Base-by-base conservation (phyloP, 2,329 filamentous ascomycete genomes). In the Hypomyces rosellus region DNA sequence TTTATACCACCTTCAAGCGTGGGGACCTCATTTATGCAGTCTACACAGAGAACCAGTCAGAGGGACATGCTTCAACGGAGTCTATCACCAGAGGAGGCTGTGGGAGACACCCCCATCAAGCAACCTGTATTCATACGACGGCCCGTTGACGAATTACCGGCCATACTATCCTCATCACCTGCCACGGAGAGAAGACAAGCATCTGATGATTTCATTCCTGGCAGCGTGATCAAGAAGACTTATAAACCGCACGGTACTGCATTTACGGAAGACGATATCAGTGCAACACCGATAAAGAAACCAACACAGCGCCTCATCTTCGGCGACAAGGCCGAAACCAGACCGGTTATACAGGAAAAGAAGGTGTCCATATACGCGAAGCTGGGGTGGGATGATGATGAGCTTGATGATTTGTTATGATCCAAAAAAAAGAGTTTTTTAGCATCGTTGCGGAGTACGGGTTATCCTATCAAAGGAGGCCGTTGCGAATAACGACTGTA, bases 381-480 rank as follows among this genome's bases (percentile, higher is more conserved):
- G 55, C 62, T 82, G 39, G 79, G 80, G 42, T 83, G 80, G 80
- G 77, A 81, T 59, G 73, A 81, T 59, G 73, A 80, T 52, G 77
- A 81, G 54, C 67, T 73, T 61, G 74, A 80, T 61, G 70, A 73
- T 61, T 61, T 71, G 63, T 67, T 53, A 69, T 65, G 65, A 69
- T 55, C 36, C 36, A 38, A 38, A 38, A n/a, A n/a, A n/a, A n/a
- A n/a, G n/a, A n/a, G n/a, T 38, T 5, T 38, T 16, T 3, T n/a
- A 16, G 36, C 36, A 38, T 30, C 6, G 25, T n/a, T n/a, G 36
- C 36, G 36, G 36, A 38, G 36, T 38, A 38, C 12, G 25, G 25
- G 25, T 3, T 30, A 30, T 30, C 25, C 25, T 30, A 30, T 30
- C 25, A 30, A 30, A n/a, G n/a, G 25, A 11, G 25, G 9, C 25